Conservation (phyloP, 2,329 filamentous ascomycete genomes). For the Trichoderma harzianum region DNA sequence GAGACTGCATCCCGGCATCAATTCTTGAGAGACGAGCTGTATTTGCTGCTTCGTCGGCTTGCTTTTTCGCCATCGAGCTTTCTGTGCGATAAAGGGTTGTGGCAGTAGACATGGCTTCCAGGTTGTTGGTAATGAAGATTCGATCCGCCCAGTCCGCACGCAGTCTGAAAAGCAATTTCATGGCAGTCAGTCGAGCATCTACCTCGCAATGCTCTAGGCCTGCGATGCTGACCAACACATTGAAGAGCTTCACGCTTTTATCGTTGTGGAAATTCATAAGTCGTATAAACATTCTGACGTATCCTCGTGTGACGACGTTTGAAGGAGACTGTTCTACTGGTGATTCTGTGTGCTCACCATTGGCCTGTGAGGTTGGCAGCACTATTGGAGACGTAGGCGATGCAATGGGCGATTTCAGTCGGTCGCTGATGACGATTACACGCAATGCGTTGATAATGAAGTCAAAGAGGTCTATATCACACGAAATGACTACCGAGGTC, state of each 20-base stretch:
- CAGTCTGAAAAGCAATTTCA: constrained; percentile 78
- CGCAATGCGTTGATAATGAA: constrained; percentile 53
- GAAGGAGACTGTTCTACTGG: constrained; percentile 51
- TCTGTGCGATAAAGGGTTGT: constrained; percentile 66
- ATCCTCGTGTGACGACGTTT: constrained; percentile 68
- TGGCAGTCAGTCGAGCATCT: constrained; percentile 68
- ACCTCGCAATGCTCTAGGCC: constrained; percentile 57
- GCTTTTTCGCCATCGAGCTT: constrained; percentile 48
- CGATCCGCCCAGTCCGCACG: constrained; percentile 77
- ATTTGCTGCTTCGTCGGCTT: constrained; percentile 50
- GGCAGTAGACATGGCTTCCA: constrained; percentile 72
- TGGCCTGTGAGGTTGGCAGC: constrained; percentile 24
- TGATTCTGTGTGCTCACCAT: constrained; percentile 23
- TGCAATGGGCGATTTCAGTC: constrained; percentile 41
- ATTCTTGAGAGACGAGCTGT: constrained; percentile 42
- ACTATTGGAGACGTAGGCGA: constrained; percentile 29
- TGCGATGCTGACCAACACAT: constrained; percentile 61
- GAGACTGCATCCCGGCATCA: constrained; percentile 38
- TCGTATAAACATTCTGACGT: constrained; percentile 73
- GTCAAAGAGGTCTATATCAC: constrained; percentile 56
- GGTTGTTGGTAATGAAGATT: constrained; percentile 66
- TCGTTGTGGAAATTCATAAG: constrained; percentile 62
- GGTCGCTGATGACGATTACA: constrained; percentile 49
- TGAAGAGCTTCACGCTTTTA: constrained; percentile 63
- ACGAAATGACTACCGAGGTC: constrained; percentile 60